These are phyloP conservation scores for Mycena haematopus DNA, from an alignment of 768 basidiomycete genomes.

Conservation along the genomic window DNA sequence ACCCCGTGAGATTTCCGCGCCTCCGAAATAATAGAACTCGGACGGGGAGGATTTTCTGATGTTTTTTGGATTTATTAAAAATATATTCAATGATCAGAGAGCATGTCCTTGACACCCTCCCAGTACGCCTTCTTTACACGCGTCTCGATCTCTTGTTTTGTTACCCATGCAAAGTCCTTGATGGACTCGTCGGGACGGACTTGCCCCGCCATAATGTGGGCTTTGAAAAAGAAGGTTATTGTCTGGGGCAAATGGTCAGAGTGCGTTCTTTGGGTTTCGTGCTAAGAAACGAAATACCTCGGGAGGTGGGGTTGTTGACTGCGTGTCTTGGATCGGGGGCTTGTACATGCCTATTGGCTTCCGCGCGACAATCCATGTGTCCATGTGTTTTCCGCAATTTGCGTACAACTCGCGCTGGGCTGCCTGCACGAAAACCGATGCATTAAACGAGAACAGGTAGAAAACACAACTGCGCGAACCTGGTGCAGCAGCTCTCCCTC, in stretches of 20 bases:
- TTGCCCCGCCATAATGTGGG: constrained; percentile 90
- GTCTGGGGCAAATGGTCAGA: constrained; percentile 49
- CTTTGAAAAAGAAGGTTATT: constrained; percentile 90
- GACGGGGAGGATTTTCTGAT: constrained; percentile 16
- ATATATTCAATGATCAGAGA: constrained; percentile 66
- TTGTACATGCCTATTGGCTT: constrained; percentile 86
- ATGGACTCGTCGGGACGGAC: constrained; percentile 63
- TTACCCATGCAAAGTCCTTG: constrained; percentile 91
- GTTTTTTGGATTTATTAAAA: constrained; percentile 29
- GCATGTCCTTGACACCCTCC: constrained; percentile 77
- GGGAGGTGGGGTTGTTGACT: constrained; percentile 33
- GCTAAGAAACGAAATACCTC: constrained; percentile 40
- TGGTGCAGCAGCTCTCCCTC: constrained; percentile 79
- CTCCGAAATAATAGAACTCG: constrained; percentile 41
- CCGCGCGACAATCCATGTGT: constrained; percentile 92
- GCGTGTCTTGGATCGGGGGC: constrained; percentile 45
- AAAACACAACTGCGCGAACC: constrained; percentile 48
- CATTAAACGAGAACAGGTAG: neutral
- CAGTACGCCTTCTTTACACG: constrained; percentile 77
- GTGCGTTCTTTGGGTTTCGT: neutral
- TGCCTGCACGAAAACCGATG: constrained; percentile 51
- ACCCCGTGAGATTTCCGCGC: constrained; percentile 57
- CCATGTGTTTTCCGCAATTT: constrained; percentile 84
- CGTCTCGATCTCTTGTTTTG: constrained; percentile 85
- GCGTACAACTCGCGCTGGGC: constrained; percentile 73